Conservation (phyloP, 345 rosid genomes). For the Acer saccharum region DNA sequence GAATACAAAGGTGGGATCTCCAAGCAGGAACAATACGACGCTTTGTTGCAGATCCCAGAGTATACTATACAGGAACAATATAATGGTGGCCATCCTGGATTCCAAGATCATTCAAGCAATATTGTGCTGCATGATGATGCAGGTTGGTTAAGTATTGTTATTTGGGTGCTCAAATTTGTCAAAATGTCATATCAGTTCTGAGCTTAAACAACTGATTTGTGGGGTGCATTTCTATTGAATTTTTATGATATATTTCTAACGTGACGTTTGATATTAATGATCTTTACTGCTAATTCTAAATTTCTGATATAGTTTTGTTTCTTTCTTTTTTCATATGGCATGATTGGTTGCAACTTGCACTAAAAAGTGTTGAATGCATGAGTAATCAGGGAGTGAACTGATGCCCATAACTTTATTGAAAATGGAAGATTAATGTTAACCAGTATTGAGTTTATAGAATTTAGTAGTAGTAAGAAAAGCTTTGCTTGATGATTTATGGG, state of each 20-base stretch:
- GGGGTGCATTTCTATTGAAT: background rate
- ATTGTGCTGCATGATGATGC: conserved; percentile 41
- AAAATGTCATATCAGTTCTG: conserved; percentile 6
- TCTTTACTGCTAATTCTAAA: background rate
- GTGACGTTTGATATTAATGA: conserved; percentile 1
- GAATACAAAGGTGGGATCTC: too few species aligned
- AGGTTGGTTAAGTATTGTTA: conserved; percentile 44
- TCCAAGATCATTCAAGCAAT: conserved; percentile 39
- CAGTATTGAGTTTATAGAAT: too few species aligned
- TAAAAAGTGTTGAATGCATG: background rate
- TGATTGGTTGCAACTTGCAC: background rate
- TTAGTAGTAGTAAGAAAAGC: too few species aligned
- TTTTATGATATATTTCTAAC: conserved; percentile 8
- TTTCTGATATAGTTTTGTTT: background rate
- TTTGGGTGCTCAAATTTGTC: conserved; percentile 17
- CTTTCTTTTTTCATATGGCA: conserved; percentile 5
- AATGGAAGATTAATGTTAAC: too few species aligned
- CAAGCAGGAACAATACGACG: conserved; percentile 31
- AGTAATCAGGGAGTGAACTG: background rate
- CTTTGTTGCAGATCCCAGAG: conserved; percentile 25
- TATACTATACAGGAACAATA: conserved; percentile 24
- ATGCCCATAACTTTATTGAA: too few species aligned
- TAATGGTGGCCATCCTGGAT: conserved; percentile 27
- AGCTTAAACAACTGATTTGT: conserved; percentile 1
- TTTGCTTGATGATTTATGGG: too few species aligned